Percentiles rank a stretch among this genome's conserved stretches.
Evolutionary conservation across 2,329 filamentous ascomycete genomes (phyloP).

Genomic region (Pseudogymnoascus sp.): DNA sequence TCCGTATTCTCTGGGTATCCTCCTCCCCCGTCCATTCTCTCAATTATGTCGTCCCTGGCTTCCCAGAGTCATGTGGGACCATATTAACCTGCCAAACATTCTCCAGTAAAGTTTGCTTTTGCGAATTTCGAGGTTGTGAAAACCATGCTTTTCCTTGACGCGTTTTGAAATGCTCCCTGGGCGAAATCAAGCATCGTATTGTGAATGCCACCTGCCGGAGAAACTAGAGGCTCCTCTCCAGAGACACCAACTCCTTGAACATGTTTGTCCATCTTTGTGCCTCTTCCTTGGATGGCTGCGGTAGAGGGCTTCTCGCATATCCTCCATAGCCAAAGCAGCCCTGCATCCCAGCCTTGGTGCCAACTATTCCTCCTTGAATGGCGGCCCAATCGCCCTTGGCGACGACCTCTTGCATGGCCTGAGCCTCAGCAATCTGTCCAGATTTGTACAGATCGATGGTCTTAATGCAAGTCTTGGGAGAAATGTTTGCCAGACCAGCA

Average conservation of each 20-base stretch:
- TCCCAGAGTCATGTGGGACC: neutral
- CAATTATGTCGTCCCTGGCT: neutral
- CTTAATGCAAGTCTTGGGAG: slow-evolving; percentile 57
- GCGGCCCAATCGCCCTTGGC: slow-evolving; percentile 63
- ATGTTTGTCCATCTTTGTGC: slow-evolving; percentile 46
- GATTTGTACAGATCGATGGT: slow-evolving; percentile 52
- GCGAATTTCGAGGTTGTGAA: neutral
- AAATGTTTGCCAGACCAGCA: slow-evolving; percentile 63
- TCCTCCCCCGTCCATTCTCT: neutral
- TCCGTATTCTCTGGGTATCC: neutral
- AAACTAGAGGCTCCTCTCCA: slow-evolving; percentile 43
- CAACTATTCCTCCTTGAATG: slow-evolving; percentile 62
- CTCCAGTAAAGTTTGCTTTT: neutral
- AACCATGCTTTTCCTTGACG: neutral
- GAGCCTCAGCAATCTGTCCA: slow-evolving; percentile 54
- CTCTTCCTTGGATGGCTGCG: slow-evolving; percentile 44
- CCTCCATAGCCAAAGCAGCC: slow-evolving; percentile 59
- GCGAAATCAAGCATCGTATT: neutral
- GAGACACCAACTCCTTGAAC: slow-evolving; percentile 43
- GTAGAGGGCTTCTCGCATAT: slow-evolving; percentile 42
- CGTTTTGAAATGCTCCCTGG: neutral
- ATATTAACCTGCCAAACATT: neutral
- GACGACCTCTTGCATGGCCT: slow-evolving; percentile 55
- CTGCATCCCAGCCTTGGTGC: slow-evolving; percentile 59
- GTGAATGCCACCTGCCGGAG: neutral